Evolutionary conservation across 176 grass and related monocot genomes (phyloP), one percentile per base, ranked within the genome.

Genomic region (Oryza meridionalis): DNA sequence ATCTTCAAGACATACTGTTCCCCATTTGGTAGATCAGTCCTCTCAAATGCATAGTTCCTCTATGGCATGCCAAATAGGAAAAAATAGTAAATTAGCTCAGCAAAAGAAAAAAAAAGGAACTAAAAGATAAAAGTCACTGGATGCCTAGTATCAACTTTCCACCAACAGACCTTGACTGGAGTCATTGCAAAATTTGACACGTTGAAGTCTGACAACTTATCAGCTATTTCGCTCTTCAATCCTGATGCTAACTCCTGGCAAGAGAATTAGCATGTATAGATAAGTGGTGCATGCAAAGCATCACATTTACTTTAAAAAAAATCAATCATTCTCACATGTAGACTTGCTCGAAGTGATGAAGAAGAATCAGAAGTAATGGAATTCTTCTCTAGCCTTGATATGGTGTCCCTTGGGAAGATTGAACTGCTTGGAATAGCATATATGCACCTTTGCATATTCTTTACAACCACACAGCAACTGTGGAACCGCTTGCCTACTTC

Each of bases 1-100:
- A 99, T 88, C 91, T 99, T 99, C 80, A 99, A 78, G 87, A 96
- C 96, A 88, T 99, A 96, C 45, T 94, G 96, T 75, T 99, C 93
- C 65, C 91, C 93, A 67, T 29, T 90, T 70, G 88, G 90, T 80
- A 99, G 65, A 89, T 99, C 91, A 37, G 85, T 88, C 63, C 93
- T 88, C 75, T 99, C 96, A 88, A 99, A 99, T 50, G 93, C 96
- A 91, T 99, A 99, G 79, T 90, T 99, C 66, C 96, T 90, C 96
- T 99, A 83, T 76, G 76, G 67, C 43, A 87, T 81, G n/a, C 24
- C 29, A 76, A 72, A 79, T 81, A 8, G 53, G 5, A 17, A n/a
- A 7, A 62, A 22, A 79, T 77, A 21, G 81, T 55, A 46, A 6
- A 35, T 84, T 50, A 84, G 17, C 64, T 46, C 32, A 81, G 10